Percentiles rank a stretch among this genome's conserved stretches.
phyloP scores from a whole-genome alignment of 768 basidiomycete species.

The Obba rivulosa region DNA sequence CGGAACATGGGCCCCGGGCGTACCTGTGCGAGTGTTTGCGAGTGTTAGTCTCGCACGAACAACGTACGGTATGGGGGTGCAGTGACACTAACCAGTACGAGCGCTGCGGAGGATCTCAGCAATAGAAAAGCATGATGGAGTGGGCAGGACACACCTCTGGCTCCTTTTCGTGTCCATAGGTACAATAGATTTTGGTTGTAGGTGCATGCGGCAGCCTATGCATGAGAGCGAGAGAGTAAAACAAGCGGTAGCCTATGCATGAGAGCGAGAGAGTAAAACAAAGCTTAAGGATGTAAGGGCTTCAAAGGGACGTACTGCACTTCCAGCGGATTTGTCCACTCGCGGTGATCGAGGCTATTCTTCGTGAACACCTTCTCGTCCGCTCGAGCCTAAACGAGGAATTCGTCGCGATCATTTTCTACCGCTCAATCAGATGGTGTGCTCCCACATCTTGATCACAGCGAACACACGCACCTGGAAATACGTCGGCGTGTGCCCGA shows the following conservation, averaged over 20 bases:
- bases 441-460: background rate
- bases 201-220: conserved; percentile 89
- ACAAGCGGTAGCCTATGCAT: conserved; percentile 75
- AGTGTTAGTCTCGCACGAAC: background rate
- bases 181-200: conserved; percentile 85
- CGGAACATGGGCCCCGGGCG: no score
- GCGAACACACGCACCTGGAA: no score
- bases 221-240: background rate
- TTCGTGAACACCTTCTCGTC: conserved; percentile 54
- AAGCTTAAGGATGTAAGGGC: background rate
- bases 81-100: conserved; percentile 67
- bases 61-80: no score
- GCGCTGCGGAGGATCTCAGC: conserved; percentile 55
- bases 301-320: conserved; percentile 42
- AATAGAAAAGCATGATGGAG: no score
- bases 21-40: conserved; percentile 48
- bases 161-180: conserved; percentile 94
- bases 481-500: conserved; percentile 73
- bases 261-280: background rate
- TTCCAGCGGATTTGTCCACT: conserved; percentile 93
- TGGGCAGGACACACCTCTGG: conserved; percentile 66
- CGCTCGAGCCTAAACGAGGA: conserved; percentile 89
- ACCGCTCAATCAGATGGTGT: no score
- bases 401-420: conserved; percentile 81
- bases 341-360: conserved; percentile 70